Evolutionary conservation across 1,284 basidiomycete genomes (phyloP), one percentile per base, ranked within the genome.

Genomic region (Pholiota adiposa): DNA sequence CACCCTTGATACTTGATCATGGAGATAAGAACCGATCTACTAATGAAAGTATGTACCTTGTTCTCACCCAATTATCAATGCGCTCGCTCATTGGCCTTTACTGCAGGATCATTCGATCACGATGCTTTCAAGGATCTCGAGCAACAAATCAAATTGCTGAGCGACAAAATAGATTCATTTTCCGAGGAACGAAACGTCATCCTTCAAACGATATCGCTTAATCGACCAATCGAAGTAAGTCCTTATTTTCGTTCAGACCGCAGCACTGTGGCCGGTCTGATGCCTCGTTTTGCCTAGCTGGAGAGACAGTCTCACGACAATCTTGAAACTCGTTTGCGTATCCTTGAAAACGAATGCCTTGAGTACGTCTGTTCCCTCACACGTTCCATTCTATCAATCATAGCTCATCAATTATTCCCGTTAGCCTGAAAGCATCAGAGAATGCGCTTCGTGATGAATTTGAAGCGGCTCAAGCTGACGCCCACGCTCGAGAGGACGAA

Each of bases 81-180:
- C 36, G 36, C 14, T 38, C 14, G 4, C 36, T 38, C 16, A 11
- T 38, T n/a, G 36, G 16, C 9, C 6, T n/a, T 38, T 38, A 4
- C 16, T 38, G 4, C 16, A 55, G 53, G 43, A 38, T 19, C 25
- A 18, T 29, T 34, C n/a, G 25, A 58, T 41, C 44, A 46, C 36
- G 33, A 58, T 9, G 48, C 46, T 29, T 54, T 65, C 3, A 53
- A 29, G 16, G 63, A 56, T 25, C 49, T 74, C 21, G 64, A 67
- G 16, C 56, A 51, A 31, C 68, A 73, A 40, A 64, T 73, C 31
- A 59, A 53, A 12, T 57, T 54, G 0, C 52, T 73, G 25, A 66
- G 68, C 16, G 34, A 58, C 2, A 63, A 65, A 50, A 65, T 73
- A 6, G 67, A 72, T 16, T 60, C 58, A 5, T 70, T 73, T 27